Percentiles rank a stretch among this genome's conserved stretches.
Evolutionary conservation across 257 asterid species (phyloP).

Genomic region (Solanum piurae): DNA sequence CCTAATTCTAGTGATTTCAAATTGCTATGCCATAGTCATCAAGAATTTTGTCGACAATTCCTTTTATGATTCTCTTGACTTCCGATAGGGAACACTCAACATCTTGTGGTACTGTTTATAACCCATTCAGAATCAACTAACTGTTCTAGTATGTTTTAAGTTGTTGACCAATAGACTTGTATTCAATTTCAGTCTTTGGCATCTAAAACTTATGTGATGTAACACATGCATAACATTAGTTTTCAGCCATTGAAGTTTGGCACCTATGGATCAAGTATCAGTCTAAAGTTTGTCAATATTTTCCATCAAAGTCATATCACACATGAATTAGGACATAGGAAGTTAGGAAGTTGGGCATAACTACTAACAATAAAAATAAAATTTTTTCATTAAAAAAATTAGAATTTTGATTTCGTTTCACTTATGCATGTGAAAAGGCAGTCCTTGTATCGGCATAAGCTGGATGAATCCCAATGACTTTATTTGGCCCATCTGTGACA

Average conservation of each 20-base stretch:
- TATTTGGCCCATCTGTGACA: constrained; percentile 12
- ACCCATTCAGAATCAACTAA: background rate
- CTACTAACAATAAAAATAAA: background rate
- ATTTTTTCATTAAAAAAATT: background rate
- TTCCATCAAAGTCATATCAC: background rate
- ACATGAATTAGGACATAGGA: background rate
- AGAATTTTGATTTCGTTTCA: background rate
- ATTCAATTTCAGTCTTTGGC: background rate
- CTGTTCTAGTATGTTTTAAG: background rate
- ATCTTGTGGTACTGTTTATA: background rate
- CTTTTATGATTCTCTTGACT: constrained; percentile 4
- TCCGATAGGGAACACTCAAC: background rate
- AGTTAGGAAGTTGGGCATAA: background rate
- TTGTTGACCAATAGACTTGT: background rate
- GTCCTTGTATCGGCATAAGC: constrained; percentile 8
- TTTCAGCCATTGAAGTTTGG: background rate
- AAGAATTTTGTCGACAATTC: background rate
- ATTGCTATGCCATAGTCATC: background rate
- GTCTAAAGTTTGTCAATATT: background rate
- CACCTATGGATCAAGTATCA: background rate
- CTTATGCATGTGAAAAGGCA: background rate
- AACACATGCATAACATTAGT: background rate
- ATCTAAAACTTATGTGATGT: background rate
- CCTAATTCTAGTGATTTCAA: background rate
- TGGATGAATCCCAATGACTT: constrained; percentile 14